Percentiles rank a stretch among this genome's conserved stretches.
Conservation (phyloP, 2,329 filamentous ascomycete species). For the Colletotrichum chrysophilum region DNA sequence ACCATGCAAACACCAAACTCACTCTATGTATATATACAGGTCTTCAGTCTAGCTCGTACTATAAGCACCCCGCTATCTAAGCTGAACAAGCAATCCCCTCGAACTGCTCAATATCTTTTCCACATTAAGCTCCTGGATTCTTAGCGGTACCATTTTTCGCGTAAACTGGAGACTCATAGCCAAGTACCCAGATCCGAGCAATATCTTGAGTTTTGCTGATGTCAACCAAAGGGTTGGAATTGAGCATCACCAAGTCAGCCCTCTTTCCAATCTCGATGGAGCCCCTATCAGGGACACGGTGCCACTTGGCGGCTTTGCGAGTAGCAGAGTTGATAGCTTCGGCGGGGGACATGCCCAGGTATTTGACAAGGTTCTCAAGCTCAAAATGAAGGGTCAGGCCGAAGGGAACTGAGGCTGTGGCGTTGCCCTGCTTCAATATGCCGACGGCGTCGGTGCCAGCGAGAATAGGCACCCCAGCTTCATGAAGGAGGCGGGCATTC, state of each 20-base stretch:
- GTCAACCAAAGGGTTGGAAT: background rate
- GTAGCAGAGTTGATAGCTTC: background rate
- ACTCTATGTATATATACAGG: background rate
- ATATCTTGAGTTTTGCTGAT: background rate
- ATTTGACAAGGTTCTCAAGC: background rate
- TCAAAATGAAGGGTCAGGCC: background rate
- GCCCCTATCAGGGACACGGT: background rate
- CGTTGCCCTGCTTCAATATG: background rate
- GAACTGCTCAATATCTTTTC: background rate
- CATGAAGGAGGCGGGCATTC: background rate
- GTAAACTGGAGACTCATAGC: background rate
- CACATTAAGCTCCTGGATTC: background rate
- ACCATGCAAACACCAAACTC: background rate
- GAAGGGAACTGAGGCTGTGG: background rate
- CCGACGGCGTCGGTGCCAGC: background rate
- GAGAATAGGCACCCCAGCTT: background rate
- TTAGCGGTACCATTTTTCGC: background rate
- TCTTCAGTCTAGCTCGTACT: background rate
- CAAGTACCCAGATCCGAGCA: background rate
- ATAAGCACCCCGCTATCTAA: background rate
- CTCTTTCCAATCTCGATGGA: background rate
- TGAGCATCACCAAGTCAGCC: background rate
- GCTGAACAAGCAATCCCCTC: background rate
- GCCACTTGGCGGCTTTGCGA: background rate
- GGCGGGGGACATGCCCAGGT: background rate